Conservation (phyloP, 805 yeast genomes). For the Wickerhamiella dianesei region DNA sequence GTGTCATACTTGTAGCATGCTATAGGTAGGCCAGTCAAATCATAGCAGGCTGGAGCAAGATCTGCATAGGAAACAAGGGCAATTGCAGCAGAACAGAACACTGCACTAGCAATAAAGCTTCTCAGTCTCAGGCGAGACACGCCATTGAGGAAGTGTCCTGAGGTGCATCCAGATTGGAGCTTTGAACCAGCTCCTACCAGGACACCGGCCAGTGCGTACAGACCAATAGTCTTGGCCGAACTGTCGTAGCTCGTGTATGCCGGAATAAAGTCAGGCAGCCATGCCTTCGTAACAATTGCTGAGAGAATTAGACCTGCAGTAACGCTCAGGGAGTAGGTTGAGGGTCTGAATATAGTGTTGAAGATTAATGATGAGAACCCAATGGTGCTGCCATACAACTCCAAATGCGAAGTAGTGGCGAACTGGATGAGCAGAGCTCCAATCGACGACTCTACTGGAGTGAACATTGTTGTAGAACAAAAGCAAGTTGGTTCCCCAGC, state of each 20-base stretch:
- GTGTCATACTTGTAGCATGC: background rate
- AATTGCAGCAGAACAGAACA: conserved; percentile 29
- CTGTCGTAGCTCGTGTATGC: background rate
- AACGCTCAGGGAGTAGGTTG: conserved; percentile 23
- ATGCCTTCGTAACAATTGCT: conserved; percentile 11
- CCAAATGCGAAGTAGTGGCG: conserved; percentile 33
- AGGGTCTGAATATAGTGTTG: conserved; percentile 22
- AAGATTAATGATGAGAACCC: conserved; percentile 36
- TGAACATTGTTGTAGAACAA: conserved; percentile 27
- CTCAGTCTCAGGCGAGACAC: conserved; percentile 34
- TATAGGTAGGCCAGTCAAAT: background rate
- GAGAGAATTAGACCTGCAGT: conserved; percentile 29
- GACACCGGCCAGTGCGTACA: conserved; percentile 26
- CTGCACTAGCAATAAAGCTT: conserved; percentile 33
- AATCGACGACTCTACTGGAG: conserved; percentile 31
- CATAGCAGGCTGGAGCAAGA: conserved; percentile 7
- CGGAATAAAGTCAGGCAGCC: conserved; percentile 7
- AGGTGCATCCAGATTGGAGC: conserved; percentile 39
- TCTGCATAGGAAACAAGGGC: conserved; percentile 4
- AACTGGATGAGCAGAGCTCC: conserved; percentile 38
- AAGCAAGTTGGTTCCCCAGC: background rate
- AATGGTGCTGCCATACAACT: conserved; percentile 30
- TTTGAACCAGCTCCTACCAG: conserved; percentile 38
- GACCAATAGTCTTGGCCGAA: conserved; percentile 4
- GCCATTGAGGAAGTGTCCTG: conserved; percentile 43